Conservation (phyloP, 306 rosid species). For the Comarum palustre region DNA sequence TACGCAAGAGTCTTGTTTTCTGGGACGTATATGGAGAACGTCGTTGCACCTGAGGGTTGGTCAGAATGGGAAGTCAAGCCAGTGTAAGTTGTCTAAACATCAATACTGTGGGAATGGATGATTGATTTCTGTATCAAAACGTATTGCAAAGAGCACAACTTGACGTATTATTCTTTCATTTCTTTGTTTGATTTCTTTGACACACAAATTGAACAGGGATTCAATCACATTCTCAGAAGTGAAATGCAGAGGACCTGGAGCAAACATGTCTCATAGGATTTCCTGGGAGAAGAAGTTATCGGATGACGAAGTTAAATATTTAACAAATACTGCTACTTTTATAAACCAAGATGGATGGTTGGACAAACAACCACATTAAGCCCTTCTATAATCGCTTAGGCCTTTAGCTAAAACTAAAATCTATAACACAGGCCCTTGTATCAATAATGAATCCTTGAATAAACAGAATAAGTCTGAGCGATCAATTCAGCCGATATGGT, state of each 20-base stretch:
- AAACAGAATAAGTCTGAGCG: neutral
- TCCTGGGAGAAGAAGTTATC: conserved; percentile 20
- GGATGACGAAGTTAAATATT: neutral
- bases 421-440: neutral
- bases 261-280: conserved; percentile 17
- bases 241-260: conserved; percentile 20
- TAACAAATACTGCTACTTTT: neutral
- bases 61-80: neutral
- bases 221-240: conserved; percentile 13
- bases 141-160: too few species aligned
- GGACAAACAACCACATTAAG: conserved; percentile 1
- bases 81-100: conserved; percentile 14
- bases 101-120: neutral
- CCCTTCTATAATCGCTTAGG: neutral
- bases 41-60: conserved; percentile 27
- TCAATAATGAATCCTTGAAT: neutral
- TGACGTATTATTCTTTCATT: too few species aligned
- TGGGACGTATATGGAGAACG: conserved; percentile 6
- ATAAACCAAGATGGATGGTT: conserved; percentile 24
- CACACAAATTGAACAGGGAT: neutral
- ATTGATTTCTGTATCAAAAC: too few species aligned
- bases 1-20: conserved; percentile 21
- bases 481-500: neutral
- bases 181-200: neutral
- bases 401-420: neutral